Conservation (phyloP, 306 rosid species). For the Lithocarpus polystachyus region DNA sequence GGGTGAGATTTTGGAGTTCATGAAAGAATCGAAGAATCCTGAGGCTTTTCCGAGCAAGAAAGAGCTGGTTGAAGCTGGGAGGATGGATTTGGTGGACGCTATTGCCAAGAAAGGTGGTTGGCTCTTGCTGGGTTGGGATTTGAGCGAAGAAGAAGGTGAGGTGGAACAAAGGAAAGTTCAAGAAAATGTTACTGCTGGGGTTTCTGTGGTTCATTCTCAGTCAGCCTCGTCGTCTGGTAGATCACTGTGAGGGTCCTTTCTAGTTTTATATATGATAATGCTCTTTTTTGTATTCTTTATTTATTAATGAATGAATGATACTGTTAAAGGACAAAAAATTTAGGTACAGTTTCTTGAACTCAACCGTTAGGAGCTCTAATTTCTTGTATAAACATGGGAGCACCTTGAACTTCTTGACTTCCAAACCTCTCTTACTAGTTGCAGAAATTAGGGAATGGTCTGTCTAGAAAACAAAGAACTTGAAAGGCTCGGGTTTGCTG, state of each 20-base stretch:
- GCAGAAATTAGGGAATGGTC: too few species aligned
- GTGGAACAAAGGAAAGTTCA: neutral
- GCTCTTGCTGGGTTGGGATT: slow-evolving; percentile 88
- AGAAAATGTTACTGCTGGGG: neutral
- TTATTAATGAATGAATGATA: too few species aligned
- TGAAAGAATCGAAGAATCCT: slow-evolving; percentile 63
- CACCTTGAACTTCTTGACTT: too few species aligned
- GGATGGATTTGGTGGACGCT: slow-evolving; percentile 75
- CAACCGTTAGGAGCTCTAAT: too few species aligned
- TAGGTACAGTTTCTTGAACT: too few species aligned
- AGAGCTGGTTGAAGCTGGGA: slow-evolving; percentile 71
- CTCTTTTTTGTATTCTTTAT: neutral
- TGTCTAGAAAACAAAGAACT: too few species aligned
- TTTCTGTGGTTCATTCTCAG: slow-evolving; percentile 18
- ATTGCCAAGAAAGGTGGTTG: slow-evolving; percentile 72
- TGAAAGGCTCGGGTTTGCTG: too few species aligned
- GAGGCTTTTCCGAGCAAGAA: slow-evolving; percentile 63
- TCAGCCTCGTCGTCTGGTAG: slow-evolving; percentile 33
- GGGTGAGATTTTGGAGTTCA: slow-evolving; percentile 75
- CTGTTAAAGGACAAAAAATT: too few species aligned
- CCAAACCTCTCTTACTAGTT: too few species aligned
- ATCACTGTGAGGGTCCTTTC: slow-evolving; percentile 59
- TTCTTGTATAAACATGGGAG: too few species aligned
- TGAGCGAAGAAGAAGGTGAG: slow-evolving; percentile 31
- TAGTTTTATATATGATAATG: neutral